phyloP scores from a whole-genome alignment of 805 yeast genomes.

The Cyberlindnera mycetangii region DNA sequence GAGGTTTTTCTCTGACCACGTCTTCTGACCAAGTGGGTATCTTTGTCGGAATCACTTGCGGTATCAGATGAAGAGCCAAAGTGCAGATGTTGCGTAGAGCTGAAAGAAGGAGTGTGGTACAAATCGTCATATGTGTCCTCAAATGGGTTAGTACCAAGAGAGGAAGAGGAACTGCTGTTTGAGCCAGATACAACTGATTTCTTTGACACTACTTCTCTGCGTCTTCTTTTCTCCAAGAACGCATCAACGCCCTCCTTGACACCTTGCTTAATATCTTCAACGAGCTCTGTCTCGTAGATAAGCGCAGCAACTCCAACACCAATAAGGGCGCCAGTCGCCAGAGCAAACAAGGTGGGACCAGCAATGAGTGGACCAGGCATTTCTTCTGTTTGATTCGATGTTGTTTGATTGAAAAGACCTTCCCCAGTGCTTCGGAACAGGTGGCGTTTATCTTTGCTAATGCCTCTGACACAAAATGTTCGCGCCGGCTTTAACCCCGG shows the following conservation, averaged over 20 bases:
- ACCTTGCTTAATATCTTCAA: conserved; percentile 9
- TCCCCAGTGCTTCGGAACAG: too few relatives aligned
- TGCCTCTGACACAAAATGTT: too few relatives aligned
- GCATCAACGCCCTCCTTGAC: conserved; percentile 7
- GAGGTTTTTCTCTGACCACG: neutral
- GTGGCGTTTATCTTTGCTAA: neutral
- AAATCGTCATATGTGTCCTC: conserved; percentile 8
- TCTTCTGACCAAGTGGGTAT: conserved; percentile 1
- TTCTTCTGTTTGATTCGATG: neutral
- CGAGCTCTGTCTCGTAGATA: conserved; percentile 10
- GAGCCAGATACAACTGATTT: too few relatives aligned
- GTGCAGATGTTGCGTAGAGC: neutral
- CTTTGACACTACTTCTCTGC: neutral
- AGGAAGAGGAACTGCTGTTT: neutral
- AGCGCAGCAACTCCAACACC: conserved; percentile 12
- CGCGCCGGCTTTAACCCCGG: too few relatives aligned
- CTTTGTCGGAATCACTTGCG: neutral
- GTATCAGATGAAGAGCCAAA: conserved; percentile 1
- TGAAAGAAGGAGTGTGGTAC: conserved; percentile 6
- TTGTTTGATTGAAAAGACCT: too few relatives aligned
- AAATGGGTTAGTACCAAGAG: neutral
- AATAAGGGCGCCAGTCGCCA: conserved; percentile 10
- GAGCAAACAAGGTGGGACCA: conserved; percentile 8
- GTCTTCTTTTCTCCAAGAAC: conserved; percentile 3
- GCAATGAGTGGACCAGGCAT: conserved; percentile 8